Conservation (phyloP, 805 yeast genomes). For the Nematodospora valgi region DNA sequence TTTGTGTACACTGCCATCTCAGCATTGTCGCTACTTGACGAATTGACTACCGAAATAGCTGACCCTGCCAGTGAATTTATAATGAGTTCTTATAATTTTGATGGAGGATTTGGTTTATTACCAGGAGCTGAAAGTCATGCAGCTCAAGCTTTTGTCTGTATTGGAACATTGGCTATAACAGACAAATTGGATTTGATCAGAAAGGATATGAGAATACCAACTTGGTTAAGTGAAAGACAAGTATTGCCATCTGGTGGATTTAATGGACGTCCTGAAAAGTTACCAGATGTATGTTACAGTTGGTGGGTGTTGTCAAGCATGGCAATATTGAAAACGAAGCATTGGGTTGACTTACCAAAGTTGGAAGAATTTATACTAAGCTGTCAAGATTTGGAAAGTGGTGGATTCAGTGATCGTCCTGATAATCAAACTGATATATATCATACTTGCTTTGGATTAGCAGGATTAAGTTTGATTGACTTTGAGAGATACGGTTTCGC, state of each 20-base stretch:
- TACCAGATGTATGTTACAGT: constrained; percentile 96
- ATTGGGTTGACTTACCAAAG: constrained; percentile 73
- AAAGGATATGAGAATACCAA: constrained; percentile 47
- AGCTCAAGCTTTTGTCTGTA: constrained; percentile 84
- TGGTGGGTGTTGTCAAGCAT: constrained; percentile 94
- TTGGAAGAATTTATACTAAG: constrained; percentile 64
- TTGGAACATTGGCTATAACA: constrained; percentile 75
- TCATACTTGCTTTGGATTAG: constrained; percentile 87
- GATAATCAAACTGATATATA: constrained; percentile 90
- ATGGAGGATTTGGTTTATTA: constrained; percentile 90
- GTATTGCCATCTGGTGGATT: constrained; percentile 76
- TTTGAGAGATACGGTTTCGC: constrained; percentile 47
- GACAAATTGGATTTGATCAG: constrained; percentile 48
- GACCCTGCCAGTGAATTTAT: constrained; percentile 67
- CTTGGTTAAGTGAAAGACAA: constrained; percentile 94
- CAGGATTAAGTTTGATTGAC: constrained; percentile 80
- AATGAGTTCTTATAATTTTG: constrained; percentile 75
- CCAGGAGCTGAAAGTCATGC: constrained; percentile 97
- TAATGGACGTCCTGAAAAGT: constrained; percentile 93
- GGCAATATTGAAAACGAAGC: constrained; percentile 58
- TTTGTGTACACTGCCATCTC: constrained; percentile 83
- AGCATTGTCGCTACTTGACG: constrained; percentile 65
- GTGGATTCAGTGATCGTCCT: constrained; percentile 92
- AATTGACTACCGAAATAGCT: constrained; percentile 50
- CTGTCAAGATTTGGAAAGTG: constrained; percentile 74